Evolutionary conservation across 192 early-diverging fungal species (phyloP).

Genomic region (Linnemannia hyalina): DNA sequence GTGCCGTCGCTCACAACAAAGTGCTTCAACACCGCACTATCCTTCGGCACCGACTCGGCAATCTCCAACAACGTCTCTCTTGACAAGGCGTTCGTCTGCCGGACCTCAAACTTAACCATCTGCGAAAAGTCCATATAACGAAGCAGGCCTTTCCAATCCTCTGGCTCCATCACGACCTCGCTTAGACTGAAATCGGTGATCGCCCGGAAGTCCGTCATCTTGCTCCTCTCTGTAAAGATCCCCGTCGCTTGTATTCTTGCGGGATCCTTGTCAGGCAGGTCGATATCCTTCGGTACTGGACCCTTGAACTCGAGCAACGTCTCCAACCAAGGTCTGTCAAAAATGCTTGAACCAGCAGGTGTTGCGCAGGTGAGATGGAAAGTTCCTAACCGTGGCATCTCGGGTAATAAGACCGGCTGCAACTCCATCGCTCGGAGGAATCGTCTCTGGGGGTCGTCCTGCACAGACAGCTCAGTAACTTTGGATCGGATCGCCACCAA

Average conservation of each 20-base stretch:
- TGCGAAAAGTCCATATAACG: not conserved
- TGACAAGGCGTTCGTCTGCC: not conserved
- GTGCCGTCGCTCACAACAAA: not conserved
- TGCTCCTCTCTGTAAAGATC: not conserved
- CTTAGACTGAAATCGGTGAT: not conserved
- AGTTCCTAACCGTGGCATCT: not conserved
- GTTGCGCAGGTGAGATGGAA: not conserved
- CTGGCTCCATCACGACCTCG: not conserved
- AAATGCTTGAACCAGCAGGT: not conserved
- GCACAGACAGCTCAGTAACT: not conserved
- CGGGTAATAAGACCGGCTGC: not conserved
- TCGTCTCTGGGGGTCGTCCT: slow-evolving; percentile 1
- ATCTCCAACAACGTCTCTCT: not conserved
- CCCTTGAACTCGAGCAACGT: not conserved
- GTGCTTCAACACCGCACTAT: not conserved
- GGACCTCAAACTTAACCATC: slow-evolving; percentile 1
- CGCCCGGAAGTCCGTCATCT: not conserved
- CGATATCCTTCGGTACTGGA: not conserved
- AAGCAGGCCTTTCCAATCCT: not conserved
- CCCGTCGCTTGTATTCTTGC: not conserved
- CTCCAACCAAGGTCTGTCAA: not conserved
- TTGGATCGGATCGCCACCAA: not conserved
- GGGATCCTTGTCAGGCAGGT: not conserved
- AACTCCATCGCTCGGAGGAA: not conserved
- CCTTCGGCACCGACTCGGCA: not conserved